Base-by-base conservation (phyloP, 495 filamentous ascomycete species). In the Darksidea phi region DNA sequence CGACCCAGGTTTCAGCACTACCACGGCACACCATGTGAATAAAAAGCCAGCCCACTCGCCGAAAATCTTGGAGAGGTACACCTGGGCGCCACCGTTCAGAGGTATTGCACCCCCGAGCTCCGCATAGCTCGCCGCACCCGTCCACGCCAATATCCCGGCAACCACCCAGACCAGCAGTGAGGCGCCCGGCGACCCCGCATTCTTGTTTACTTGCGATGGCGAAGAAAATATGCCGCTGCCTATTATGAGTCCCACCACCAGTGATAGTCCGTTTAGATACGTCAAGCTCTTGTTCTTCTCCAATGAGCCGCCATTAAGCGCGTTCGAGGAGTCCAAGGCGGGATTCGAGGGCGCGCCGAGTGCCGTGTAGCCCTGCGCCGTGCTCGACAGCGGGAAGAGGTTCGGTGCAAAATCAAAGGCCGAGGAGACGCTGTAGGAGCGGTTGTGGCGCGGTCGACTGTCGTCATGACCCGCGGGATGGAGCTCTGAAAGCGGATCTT, bases 161-260 rank as follows among this genome's bases (percentile, higher is more conserved):
- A 98, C 82, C 3, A 80, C 79, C 94, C 94, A 98, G 6, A 96
- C 85, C 18, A 97, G 83, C 53, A 98, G 77, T 6, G 91, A 86
- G 48, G 91, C 92, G 5, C 94, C 94, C 1, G 93, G 92, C 25
- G 93, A 96, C 23, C 95, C 95, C 24, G 87, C 91, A 73, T 96
- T 93, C 53, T 81, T 80, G 69, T 96, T 96, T 66, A 98, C 95
- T 74, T 96, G 91, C 62, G 88, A 90, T 0, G 94, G 94, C 26
- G 90, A 92, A 10, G 90, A 93, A 75, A 98, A 98, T 68, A 98
- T 97, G 1, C 94, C 94, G 17, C 89, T 92, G n/a, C 94, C 94
- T 66, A 98, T 97, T 71, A 97, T 94, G 48, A 98, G 69, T 6
- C 95, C 93, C 10, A 97, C 83, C 17, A 97, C 86, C 17, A 98